phyloP scores from a whole-genome alignment of 768 basidiomycete genomes.

The Trametes sanguinea region DNA sequence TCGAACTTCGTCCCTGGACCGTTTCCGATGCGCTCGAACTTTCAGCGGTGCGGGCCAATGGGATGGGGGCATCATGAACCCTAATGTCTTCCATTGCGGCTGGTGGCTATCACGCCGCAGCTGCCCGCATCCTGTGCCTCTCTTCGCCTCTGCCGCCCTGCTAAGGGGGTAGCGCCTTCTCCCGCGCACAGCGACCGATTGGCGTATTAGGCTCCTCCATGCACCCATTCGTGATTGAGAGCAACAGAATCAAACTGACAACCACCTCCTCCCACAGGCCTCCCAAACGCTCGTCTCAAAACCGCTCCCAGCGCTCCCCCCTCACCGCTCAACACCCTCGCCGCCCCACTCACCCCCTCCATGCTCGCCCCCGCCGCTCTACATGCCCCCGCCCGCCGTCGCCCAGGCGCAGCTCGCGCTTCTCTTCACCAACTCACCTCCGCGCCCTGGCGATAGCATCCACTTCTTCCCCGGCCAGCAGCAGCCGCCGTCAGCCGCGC shows the following conservation, averaged over 20 bases:
- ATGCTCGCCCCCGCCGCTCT: conserved; percentile 10
- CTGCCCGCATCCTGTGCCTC: no score
- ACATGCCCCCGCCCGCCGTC: conserved; percentile 10
- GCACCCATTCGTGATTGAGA: no score
- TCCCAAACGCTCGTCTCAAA: conserved; percentile 4
- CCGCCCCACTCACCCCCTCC: not conserved
- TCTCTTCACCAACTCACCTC: conserved; percentile 2
- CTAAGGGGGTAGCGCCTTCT: no score
- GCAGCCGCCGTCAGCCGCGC: not conserved
- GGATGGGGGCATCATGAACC: no score
- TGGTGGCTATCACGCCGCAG: no score
- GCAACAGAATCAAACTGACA: no score
- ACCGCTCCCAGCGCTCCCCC: conserved; percentile 9
- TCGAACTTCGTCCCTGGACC: not conserved
- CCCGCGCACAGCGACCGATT: no score
- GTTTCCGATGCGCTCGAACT: not conserved
- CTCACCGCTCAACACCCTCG: not conserved
- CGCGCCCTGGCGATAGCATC: conserved; percentile 10
- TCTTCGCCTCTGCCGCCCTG: no score
- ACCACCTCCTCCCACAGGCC: not conserved
- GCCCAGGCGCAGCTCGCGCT: conserved; percentile 19
- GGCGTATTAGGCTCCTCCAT: no score
- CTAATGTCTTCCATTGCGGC: not conserved
- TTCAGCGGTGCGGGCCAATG: not conserved
- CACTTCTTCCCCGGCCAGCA: conserved; percentile 11